Conservation (phyloP, 768 basidiomycete genomes). For the Tephrocybe sp. region DNA sequence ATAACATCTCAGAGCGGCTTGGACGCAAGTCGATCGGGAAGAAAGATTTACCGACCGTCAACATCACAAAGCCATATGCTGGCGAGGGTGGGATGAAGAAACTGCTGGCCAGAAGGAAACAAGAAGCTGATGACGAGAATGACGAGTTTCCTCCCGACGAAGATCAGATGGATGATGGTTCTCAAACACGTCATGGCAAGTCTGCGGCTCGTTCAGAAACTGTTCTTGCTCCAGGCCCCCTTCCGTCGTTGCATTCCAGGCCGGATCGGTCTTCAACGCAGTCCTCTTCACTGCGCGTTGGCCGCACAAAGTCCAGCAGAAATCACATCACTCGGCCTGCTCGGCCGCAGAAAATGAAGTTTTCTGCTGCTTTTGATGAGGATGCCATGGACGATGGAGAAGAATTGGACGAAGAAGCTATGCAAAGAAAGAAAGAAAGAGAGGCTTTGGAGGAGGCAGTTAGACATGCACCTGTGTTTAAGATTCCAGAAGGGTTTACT, state of each 20-base stretch:
- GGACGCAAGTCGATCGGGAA: slow-evolving; percentile 37
- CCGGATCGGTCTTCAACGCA: slow-evolving; percentile 28
- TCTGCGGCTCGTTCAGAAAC: slow-evolving; percentile 16
- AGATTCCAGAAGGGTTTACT: slow-evolving; percentile 62
- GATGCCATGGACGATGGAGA: slow-evolving; percentile 45
- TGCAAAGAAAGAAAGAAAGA: slow-evolving; percentile 41
- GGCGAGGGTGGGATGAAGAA: slow-evolving; percentile 81
- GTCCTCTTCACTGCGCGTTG: slow-evolving; percentile 65
- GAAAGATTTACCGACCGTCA: slow-evolving; percentile 41
- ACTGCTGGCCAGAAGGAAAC: slow-evolving; percentile 60
- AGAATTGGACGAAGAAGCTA: slow-evolving; percentile 28
- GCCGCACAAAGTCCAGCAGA: slow-evolving; percentile 52
- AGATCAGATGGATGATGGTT: slow-evolving; percentile 28
- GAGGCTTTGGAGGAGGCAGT: slow-evolving; percentile 54
- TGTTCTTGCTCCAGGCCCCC: slow-evolving; percentile 16
- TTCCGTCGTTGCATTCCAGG: slow-evolving; percentile 23
- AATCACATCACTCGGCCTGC: slow-evolving; percentile 63
- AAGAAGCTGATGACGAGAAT: slow-evolving; percentile 52
- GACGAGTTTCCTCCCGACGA: slow-evolving; percentile 21
- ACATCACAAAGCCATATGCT: slow-evolving; percentile 73
- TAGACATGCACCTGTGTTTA: slow-evolving; percentile 55
- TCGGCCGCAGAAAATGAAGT: slow-evolving; percentile 48
- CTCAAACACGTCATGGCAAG: slow-evolving; percentile 9
- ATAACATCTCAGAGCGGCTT: slow-evolving; percentile 48
- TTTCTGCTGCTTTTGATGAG: slow-evolving; percentile 65